Percentiles rank a stretch among this genome's conserved stretches.
Evolutionary conservation across 106 monocot genomes (phyloP).

Genomic region (Triglochin maritima): DNA sequence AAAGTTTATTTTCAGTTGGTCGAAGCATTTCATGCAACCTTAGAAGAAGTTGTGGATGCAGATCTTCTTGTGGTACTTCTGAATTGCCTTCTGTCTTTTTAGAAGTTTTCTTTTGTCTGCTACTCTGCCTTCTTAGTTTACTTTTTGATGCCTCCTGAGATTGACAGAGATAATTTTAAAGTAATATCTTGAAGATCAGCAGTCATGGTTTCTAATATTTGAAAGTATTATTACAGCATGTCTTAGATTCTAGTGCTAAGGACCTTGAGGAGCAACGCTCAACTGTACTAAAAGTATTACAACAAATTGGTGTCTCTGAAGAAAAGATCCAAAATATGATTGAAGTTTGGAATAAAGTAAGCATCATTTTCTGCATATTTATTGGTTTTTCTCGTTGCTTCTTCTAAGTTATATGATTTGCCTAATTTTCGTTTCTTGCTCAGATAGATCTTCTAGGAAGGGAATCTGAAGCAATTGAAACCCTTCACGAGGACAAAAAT

Average conservation of each 20-base stretch:
- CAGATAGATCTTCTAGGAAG: conserved; percentile 79
- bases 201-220: neutral
- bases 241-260: conserved; percentile 74
- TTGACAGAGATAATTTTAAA: too few species aligned
- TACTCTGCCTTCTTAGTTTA: neutral
- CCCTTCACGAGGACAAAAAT: conserved; percentile 10
- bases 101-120: neutral
- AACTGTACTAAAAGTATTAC: conserved; percentile 71
- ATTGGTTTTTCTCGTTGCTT: neutral
- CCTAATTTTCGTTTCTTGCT: conserved; percentile 1
- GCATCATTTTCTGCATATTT: neutral
- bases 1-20: conserved; percentile 38
- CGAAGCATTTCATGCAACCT: conserved; percentile 99
- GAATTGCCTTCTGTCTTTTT: neutral
- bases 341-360: conserved; percentile 99
- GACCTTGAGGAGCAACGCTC: conserved; percentile 68
- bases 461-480: conserved; percentile 12
- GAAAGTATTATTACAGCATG: conserved; percentile 54
- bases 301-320: conserved; percentile 78
- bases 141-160: neutral
- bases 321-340: conserved; percentile 87
- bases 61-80: conserved; percentile 79
- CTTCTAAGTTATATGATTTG: neutral
- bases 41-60: conserved; percentile 98
- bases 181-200: too few species aligned